Percentiles rank a stretch among this genome's conserved stretches.
Conservation (phyloP, 2,329 filamentous ascomycete species). For the Gliomastix tumulicola region DNA sequence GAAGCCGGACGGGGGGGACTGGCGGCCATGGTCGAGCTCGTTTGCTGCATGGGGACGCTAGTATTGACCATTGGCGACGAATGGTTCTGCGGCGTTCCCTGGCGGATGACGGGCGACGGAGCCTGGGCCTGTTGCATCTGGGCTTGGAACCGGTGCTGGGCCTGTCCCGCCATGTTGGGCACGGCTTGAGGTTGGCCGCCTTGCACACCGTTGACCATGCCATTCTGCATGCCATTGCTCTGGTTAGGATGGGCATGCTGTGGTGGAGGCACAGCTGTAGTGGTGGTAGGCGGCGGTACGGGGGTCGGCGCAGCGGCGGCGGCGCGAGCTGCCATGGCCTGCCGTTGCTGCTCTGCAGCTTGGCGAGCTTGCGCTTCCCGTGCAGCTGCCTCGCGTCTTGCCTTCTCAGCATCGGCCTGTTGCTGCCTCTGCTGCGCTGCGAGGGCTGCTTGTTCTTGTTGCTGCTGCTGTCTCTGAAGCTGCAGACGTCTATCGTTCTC, state of each 20-base stretch:
- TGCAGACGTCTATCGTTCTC: slow-evolving; percentile 50
- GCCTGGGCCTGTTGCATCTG: slow-evolving; percentile 57
- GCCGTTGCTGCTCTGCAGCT: slow-evolving; percentile 23
- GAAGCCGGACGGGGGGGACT: slow-evolving; percentile 63
- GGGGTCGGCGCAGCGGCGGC: slow-evolving; percentile 8
- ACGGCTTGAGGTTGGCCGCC: slow-evolving; percentile 25
- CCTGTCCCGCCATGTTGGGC: slow-evolving; percentile 2
- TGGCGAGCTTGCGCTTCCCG: slow-evolving; percentile 26
- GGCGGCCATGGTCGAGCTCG: slow-evolving; percentile 60
- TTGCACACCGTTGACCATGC: slow-evolving; percentile 28
- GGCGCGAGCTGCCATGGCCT: slow-evolving; percentile 20
- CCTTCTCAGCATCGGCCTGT: slow-evolving; percentile 35
- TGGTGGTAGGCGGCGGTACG: slow-evolving; percentile 12
- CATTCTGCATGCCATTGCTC: slow-evolving; percentile 18
- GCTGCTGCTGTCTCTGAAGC: slow-evolving; percentile 32
- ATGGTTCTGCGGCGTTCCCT: slow-evolving; percentile 57
- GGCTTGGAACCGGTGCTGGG: slow-evolving; percentile 39
- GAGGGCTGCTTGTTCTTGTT: slow-evolving; percentile 39
- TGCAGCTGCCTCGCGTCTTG: slow-evolving; percentile 25
- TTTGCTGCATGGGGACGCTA: slow-evolving; percentile 56
- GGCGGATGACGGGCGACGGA: slow-evolving; percentile 60
- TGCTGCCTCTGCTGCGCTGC: slow-evolving; percentile 36
- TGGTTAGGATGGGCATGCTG: slow-evolving; percentile 27
- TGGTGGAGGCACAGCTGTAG: slow-evolving; percentile 14
- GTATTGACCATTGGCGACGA: slow-evolving; percentile 55